Percentiles rank a stretch among this genome's conserved stretches.
Evolutionary conservation across 1,284 basidiomycete species (phyloP).

Genomic region (Naganishia cerealis): DNA sequence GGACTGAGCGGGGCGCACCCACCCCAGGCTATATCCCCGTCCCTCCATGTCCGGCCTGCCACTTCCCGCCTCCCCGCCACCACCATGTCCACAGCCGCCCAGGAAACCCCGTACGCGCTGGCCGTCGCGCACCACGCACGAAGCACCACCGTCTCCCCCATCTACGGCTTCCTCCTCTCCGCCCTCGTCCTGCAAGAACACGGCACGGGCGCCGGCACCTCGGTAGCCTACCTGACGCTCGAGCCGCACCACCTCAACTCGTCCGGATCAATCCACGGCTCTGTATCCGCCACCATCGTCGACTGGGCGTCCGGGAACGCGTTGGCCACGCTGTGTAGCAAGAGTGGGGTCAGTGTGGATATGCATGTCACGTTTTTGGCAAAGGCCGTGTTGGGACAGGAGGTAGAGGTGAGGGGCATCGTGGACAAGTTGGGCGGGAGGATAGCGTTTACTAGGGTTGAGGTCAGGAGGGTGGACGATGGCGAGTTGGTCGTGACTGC

Average conservation of each 20-base stretch:
- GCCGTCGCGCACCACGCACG: conserved; percentile 29
- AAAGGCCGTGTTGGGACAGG: conserved; percentile 25
- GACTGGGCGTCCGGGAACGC: conserved; percentile 34
- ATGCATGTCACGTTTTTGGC: conserved; percentile 34
- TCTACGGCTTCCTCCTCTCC: conserved; percentile 32
- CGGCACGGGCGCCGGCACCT: conserved; percentile 15
- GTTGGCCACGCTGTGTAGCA: conserved; percentile 28
- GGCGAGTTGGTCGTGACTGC: conserved; percentile 27
- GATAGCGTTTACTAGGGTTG: conserved; percentile 33
- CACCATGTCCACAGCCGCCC: no score
- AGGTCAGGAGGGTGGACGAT: conserved; percentile 26
- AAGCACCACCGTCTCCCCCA: conserved; percentile 27
- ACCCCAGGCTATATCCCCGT: no score
- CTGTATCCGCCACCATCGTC: conserved; percentile 29
- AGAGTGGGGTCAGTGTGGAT: conserved; percentile 31
- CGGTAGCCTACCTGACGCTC: conserved; percentile 27
- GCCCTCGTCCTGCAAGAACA: conserved; percentile 9
- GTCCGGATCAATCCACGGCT: conserved; percentile 30
- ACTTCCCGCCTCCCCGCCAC: no score
- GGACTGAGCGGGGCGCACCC: no score
- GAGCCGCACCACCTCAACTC: conserved; percentile 31
- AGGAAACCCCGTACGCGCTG: conserved; percentile 7
- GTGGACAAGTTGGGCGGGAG: conserved; percentile 31
- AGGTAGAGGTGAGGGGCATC: conserved; percentile 23
- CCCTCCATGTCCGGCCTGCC: not conserved